Percentiles rank a stretch among this genome's conserved stretches.
phyloP scores from a whole-genome alignment of 1,139 yeast species.

The Hanseniaspora uvarum region DNA sequence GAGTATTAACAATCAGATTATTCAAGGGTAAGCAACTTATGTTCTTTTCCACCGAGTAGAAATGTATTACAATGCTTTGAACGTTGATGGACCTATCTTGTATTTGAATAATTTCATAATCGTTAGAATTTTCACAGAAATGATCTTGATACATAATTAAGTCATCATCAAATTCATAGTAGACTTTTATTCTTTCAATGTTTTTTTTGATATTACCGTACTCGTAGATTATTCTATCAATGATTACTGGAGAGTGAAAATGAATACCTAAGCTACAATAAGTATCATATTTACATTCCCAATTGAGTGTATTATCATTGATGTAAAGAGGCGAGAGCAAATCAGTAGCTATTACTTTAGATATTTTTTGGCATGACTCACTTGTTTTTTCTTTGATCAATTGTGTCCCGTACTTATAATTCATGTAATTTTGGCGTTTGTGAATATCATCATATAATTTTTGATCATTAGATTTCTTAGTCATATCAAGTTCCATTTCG shows the following conservation, averaged over 20 bases:
- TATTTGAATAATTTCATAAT: neutral
- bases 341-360: neutral
- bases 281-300: slow-evolving; percentile 1
- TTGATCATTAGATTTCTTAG: neutral
- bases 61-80: neutral
- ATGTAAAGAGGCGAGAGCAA: slow-evolving; percentile 1
- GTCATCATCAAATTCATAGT: neutral
- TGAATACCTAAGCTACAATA: slow-evolving; percentile 7
- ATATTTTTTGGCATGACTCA: neutral
- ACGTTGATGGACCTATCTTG: neutral
- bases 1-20: neutral
- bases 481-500: neutral
- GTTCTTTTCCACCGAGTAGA: neutral
- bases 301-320: neutral
- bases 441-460: neutral
- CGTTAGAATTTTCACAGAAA: neutral
- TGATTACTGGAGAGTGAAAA: neutral
- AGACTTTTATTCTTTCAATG: neutral
- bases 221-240: slow-evolving; percentile 4
- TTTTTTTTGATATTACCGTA: neutral
- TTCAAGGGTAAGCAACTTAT: neutral
- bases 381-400: slow-evolving; percentile 7
- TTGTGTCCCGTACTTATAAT: slow-evolving; percentile 8
- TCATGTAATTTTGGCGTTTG: neutral
- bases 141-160: neutral